Evolutionary conservation across 2,329 filamentous ascomycete genomes (phyloP), one percentile per base, ranked within the genome.

Genomic region (Stemphylium vesicarium): DNA sequence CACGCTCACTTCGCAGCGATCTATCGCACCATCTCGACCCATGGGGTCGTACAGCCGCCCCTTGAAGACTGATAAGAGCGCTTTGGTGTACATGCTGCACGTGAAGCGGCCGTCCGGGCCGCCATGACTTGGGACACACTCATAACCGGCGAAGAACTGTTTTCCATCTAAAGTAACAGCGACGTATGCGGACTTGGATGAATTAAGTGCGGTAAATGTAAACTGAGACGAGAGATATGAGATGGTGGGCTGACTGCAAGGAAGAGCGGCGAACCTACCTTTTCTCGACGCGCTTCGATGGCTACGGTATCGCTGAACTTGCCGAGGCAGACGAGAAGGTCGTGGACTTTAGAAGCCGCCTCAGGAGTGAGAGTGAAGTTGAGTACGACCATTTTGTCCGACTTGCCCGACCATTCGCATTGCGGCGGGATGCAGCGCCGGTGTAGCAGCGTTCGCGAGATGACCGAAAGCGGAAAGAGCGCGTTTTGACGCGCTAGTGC

Each of bases 291-390:
- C 31, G 88, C 88, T 73, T 93, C 90, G 36, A 94, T 81, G 22
- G 86, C 89, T 16, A 94, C 89, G 40, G 88, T 85, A 64, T 94
- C 90, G 72, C 88, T 90, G 78, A 94, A 93, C 74, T 91, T 92
- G 68, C 85, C 84, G 22, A 94, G 81, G 72, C 90, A 94, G 18
- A 86, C 80, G 52, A 94, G 82, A 20, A 87, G 83, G 73, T 93
- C 90, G 65, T 91, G 88, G 39, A 94, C 80, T 43, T 84, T 85
- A 6, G 82, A 81, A 38, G 91, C 85, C 29, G 88, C 88, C 63
- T 92, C 89, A 52, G 90, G 89, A 64, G 83, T 89, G 49, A 94
- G 79, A 0, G 88, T 89, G 70, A 93, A 92, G 56, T 82, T 87
- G 53, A 93, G 71, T 9, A 76, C 66, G n/a, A 79, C 73, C 80